phyloP scores from a whole-genome alignment of 2,329 filamentous ascomycete species.

The Cadophora sp. region DNA sequence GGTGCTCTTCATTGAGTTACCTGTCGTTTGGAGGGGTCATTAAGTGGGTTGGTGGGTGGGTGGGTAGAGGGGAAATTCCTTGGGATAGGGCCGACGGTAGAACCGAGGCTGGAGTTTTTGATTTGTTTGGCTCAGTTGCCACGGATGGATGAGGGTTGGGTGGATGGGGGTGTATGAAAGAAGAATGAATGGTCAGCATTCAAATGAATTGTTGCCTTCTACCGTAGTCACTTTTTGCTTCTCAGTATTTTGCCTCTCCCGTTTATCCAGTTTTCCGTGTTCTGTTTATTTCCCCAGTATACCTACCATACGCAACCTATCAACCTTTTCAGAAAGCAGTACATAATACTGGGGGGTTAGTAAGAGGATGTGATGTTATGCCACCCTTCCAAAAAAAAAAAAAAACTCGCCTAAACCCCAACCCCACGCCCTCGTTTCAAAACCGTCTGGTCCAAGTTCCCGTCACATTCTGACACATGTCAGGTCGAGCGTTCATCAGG shows the following conservation, averaged over 20 bases:
- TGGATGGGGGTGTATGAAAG: constrained; percentile 5
- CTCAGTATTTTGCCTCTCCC: background rate
- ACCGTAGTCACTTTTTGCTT: constrained; percentile 4
- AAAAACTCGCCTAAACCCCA: constrained; percentile 6
- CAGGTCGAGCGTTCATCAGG: background rate
- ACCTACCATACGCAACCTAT: background rate
- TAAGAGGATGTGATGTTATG: background rate
- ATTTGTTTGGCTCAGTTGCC: background rate
- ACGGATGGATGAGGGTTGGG: background rate
- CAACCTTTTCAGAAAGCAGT: background rate
- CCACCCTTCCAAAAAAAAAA: too few relatives aligned
- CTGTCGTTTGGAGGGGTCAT: constrained; percentile 8
- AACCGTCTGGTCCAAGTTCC: background rate
- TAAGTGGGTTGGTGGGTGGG: background rate
- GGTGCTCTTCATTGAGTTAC: constrained; percentile 22
- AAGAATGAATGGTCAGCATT: background rate
- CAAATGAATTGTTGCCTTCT: background rate
- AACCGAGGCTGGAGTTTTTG: constrained; percentile 33
- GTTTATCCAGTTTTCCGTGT: background rate
- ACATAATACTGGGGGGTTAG: background rate
- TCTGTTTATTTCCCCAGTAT: background rate
- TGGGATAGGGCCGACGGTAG: constrained; percentile 34
- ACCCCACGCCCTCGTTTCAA: background rate
- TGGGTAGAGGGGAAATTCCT: constrained; percentile 4
- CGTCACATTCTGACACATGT: background rate